Evolutionary conservation across 495 filamentous ascomycete genomes (phyloP).

Genomic region (Neurospora sublineolata): DNA sequence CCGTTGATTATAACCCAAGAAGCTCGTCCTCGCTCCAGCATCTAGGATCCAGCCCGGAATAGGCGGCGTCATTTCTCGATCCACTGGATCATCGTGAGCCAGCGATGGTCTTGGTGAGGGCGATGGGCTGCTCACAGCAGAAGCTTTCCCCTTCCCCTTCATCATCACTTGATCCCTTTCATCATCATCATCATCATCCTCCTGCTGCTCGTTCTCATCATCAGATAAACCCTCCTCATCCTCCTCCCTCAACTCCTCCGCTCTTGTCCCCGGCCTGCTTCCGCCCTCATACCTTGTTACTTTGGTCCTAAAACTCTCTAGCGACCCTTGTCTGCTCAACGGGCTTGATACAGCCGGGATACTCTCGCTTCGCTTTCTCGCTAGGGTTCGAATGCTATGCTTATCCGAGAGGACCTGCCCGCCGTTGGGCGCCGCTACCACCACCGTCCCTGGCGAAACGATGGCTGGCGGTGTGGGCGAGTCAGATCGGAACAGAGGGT

Average conservation of each 20-base stretch:
- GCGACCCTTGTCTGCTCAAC: slow-evolving; percentile 38
- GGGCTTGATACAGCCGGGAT: slow-evolving; percentile 43
- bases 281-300: background rate
- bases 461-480: slow-evolving; percentile 60
- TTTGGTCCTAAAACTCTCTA: slow-evolving; percentile 26
- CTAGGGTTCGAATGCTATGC: slow-evolving; percentile 42
- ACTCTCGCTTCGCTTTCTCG: slow-evolving; percentile 56
- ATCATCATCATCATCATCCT: slow-evolving; percentile 14
- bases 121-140: background rate
- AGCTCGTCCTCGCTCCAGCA: slow-evolving; percentile 34
- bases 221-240: slow-evolving; percentile 7
- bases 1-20: slow-evolving; percentile 25
- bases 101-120: background rate
- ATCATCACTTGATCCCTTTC: slow-evolving; percentile 5
- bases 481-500: slow-evolving; percentile 71
- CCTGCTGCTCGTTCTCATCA: background rate
- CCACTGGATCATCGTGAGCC: background rate
- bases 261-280: slow-evolving; percentile 13
- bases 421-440: slow-evolving; percentile 59
- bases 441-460: slow-evolving; percentile 54
- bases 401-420: slow-evolving; percentile 54
- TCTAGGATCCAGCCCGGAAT: slow-evolving; percentile 48
- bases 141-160: background rate
- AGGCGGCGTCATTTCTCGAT: slow-evolving; percentile 38
- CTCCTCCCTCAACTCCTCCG: slow-evolving; percentile 22